Base-by-base conservation (phyloP, 2,329 filamentous ascomycete species). In the Stachybotrys chlorohalonatus region DNA sequence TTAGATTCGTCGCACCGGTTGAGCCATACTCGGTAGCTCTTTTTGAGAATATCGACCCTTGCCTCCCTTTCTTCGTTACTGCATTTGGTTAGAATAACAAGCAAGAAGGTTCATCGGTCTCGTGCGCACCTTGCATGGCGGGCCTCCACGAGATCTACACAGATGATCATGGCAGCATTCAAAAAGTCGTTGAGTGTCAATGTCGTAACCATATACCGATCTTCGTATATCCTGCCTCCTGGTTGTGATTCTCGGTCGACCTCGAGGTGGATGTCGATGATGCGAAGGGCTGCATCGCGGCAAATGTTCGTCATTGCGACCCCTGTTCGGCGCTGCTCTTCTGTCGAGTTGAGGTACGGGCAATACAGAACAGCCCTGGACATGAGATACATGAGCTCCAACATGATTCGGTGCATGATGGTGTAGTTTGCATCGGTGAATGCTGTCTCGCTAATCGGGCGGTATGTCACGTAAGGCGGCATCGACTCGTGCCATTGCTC, bases 151-250 rank as follows among this genome's bases (percentile, higher is more conserved):
- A 78, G 64, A 57, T 79, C 76, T 3, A 84, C 64, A 55, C 79
- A 84, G 6, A 84, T 61, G 47, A 84, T 76, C 78, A 83, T 84
- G 11, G 79, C 75, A 0, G 81, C 81, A 16, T 84, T 73, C 31
- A 84, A 66, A 56, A 82, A 84, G 58, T 84, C 79, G 39, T 82
- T 78, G 24, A 78, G 67, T 6, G 76, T 77, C 49, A 84, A 63
- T 3, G 75, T 76, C 4, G 75, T 75, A 7, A 83, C 63, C 68
- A 84, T 78, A 66, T 77, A 80, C 47, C 75, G 71, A 52, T 83
- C 76, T 46, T 75, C 71, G 54, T 75, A 71, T 56, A 85, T 64
- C 17, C 77, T 70, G 0, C 81, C 80, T 0, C 79, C 78, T 0
- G 75, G 73, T 31, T 66, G 68, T 15, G 69, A 70, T 62, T 77